Conservation (phyloP, 2,329 filamentous ascomycete genomes). For the Magnaporthiopsis incrustans region DNA sequence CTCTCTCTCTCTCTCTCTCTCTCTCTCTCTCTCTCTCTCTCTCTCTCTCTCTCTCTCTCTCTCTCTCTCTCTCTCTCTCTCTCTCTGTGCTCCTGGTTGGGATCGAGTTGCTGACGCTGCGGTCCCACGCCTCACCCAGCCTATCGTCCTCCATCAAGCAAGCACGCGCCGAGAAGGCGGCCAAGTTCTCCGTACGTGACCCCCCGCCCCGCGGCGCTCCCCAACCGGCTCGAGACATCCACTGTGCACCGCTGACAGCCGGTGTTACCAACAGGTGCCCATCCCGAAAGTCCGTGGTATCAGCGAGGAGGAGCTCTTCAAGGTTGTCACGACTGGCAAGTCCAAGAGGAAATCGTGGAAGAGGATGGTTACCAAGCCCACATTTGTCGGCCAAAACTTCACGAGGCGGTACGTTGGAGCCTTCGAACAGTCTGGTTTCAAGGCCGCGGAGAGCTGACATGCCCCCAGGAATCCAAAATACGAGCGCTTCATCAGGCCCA, state of each 20-base stretch:
- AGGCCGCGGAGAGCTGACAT: neutral
- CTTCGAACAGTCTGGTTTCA: neutral
- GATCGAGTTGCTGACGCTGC: neutral
- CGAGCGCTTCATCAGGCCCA: conserved; percentile 60
- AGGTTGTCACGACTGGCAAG: conserved; percentile 89
- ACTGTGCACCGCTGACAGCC: neutral
- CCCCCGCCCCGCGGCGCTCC: neutral
- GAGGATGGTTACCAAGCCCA: conserved; percentile 67
- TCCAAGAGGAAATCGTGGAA: conserved; percentile 54
- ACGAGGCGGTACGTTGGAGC: conserved; percentile 33
- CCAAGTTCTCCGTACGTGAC: conserved; percentile 67
- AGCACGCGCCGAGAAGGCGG: conserved; percentile 87
- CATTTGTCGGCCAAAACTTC: conserved; percentile 87
- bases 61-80: no score
- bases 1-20: no score
- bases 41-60: no score
- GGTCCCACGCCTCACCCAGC: neutral
- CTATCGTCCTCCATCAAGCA: conserved; percentile 87
- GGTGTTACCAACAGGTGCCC: conserved; percentile 32
- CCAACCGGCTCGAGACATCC: neutral
- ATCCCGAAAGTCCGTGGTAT: conserved; percentile 92
- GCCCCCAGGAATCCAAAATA: conserved; percentile 12
- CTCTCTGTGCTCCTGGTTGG: neutral
- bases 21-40: no score
- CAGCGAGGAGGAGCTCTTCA: conserved; percentile 76